Base-by-base conservation (phyloP, 2,329 filamentous ascomycete species). In the Fusarium sp. region DNA sequence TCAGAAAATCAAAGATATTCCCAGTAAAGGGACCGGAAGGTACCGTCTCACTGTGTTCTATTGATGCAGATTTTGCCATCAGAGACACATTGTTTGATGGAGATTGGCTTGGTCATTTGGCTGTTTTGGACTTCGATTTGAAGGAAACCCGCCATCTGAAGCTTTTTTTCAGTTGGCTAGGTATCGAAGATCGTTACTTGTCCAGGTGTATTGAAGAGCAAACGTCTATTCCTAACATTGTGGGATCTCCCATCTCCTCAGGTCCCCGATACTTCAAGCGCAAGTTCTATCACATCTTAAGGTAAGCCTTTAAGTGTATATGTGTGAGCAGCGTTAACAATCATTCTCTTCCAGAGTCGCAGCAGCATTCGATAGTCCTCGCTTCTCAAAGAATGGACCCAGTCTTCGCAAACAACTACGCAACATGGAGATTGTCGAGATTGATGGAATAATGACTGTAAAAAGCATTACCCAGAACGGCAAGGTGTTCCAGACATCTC, bases 61-160 rank as follows among this genome's bases (percentile, higher is more conserved):
- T 49, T 17, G n/a, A 21, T 11, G 40, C 56, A 15, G 53, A 55
- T 7, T 69, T 69, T 21, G 44, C 54, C 4, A 69, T 69, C 38
- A 46, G 42, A 23, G 43, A 65, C 8, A 26, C 24, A 10, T 26
- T 26, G 3, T 9, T 26, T 26, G 9, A 26, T 4, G 24, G 11
- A 4, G 24, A 26, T 26, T 26, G 24, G 24, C 24, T 26, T 10
- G 9, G 24, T 26, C 24, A 26, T 26, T 10, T 26, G 12, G 40
- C 2, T 23, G n/a, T 69, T n/a, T 39, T 69, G 11, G 66, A 65
- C 32, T 67, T 69, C 59, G 44, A 57, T 14, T 12, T 67, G 14
- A 54, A 59, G n/a, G 54, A 69, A 3, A 24, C 60, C 19, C 28
- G 48, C 28, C 51, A 47, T 2, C 48, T 69, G 5, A 59, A 45